phyloP scores from a whole-genome alignment of 768 basidiomycete genomes.

The Hysterangium stoloniferum region DNA sequence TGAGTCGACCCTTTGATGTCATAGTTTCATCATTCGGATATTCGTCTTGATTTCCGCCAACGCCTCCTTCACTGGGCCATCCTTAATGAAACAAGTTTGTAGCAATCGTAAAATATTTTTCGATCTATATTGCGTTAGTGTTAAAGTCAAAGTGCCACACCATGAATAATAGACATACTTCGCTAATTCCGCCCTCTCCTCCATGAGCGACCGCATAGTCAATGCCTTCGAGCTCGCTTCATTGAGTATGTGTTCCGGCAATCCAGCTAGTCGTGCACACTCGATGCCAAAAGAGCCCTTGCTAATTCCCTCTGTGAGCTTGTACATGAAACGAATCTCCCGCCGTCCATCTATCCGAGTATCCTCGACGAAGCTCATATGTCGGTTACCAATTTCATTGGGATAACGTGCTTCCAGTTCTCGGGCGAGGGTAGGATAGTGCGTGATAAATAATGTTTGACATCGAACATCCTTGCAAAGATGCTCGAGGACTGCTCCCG shows the following conservation, averaged over 20 bases:
- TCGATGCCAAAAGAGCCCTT: conserved; percentile 85
- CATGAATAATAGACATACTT: conserved; percentile 4
- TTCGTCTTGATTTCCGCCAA: conserved; percentile 1
- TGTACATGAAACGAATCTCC: conserved; percentile 85
- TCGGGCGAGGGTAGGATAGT: conserved; percentile 81
- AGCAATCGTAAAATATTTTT: conserved; percentile 1
- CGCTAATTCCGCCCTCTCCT: neutral
- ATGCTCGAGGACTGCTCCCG: conserved; percentile 70
- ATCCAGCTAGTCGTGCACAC: conserved; percentile 80
- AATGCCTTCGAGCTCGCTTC: conserved; percentile 48
- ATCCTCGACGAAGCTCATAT: conserved; percentile 79
- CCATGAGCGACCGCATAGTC: conserved; percentile 35
- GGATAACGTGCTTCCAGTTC: conserved; percentile 57
- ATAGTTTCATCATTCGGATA: neutral
- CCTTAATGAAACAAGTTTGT: neutral
- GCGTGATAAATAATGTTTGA: conserved; percentile 89
- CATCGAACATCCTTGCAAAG: conserved; percentile 50
- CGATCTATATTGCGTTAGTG: neutral
- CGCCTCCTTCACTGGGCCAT: neutral
- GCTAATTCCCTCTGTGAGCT: conserved; percentile 62
- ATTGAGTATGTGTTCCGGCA: conserved; percentile 63
- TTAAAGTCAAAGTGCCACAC: neutral
- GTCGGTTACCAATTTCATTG: conserved; percentile 59
- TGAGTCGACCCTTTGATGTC: no score
- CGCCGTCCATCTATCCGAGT: conserved; percentile 62